Percentiles rank a stretch among this genome's conserved stretches.
Evolutionary conservation across 768 basidiomycete genomes (phyloP).

Genomic region (Tulasnella sp.): DNA sequence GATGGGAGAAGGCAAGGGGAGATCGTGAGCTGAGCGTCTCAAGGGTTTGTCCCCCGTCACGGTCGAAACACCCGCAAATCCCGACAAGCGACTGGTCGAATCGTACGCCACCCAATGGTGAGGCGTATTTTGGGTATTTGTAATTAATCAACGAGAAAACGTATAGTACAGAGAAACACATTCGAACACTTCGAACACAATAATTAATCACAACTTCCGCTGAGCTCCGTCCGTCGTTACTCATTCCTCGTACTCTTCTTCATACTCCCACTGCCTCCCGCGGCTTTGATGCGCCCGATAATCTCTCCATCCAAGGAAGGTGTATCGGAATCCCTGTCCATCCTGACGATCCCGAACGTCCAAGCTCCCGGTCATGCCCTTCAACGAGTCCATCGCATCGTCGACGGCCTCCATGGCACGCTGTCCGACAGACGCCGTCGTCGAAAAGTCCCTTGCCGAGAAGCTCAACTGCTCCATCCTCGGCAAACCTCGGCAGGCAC

Average conservation of each 20-base stretch:
- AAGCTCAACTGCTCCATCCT: background rate
- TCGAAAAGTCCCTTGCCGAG: slow-evolving; percentile 8
- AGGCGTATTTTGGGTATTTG: background rate
- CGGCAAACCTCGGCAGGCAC: background rate
- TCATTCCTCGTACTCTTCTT: background rate
- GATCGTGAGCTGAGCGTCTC: background rate
- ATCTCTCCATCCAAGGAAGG: slow-evolving; percentile 13
- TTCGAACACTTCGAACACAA: no score
- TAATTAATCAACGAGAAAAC: background rate
- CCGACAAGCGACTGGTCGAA: background rate
- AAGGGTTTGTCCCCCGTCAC: background rate
- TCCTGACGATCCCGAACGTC: background rate
- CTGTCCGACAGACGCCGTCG: background rate
- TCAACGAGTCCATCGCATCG: background rate
- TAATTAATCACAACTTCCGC: no score
- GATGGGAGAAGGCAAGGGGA: no score
- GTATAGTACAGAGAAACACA: background rate
- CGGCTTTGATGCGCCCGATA: background rate
- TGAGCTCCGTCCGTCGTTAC: no score
- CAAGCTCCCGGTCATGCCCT: background rate
- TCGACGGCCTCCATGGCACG: background rate
- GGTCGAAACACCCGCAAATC: background rate
- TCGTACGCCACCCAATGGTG: background rate
- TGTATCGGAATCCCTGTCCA: background rate
- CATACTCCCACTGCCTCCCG: background rate